Evolutionary conservation across 257 asterid genomes (phyloP).

Genomic region (Schizonepeta tenuifolia): DNA sequence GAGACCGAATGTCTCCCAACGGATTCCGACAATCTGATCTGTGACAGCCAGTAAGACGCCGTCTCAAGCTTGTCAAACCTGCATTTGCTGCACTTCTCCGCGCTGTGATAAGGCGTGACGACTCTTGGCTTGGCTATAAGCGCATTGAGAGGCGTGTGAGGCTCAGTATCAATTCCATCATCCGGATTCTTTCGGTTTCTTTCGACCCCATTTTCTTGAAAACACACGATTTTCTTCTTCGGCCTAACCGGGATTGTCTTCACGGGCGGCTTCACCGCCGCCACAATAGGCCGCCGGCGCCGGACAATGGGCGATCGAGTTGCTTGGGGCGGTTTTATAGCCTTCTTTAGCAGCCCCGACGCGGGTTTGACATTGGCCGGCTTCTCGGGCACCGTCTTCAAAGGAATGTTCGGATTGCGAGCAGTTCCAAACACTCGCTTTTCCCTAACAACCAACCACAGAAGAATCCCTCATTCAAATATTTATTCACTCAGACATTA

Average conservation of each 20-base stretch:
- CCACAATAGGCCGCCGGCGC: constrained; percentile 20
- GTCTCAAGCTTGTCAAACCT: constrained; percentile 73
- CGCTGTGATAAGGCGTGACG: constrained; percentile 63
- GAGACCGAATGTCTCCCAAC: constrained; percentile 69
- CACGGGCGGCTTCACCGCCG: constrained; percentile 36
- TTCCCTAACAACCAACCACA: constrained; percentile 43
- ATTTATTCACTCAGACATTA: constrained; percentile 3
- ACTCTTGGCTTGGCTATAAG: constrained; percentile 40
- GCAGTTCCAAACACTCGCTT: constrained; percentile 64
- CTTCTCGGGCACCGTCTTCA: constrained; percentile 42
- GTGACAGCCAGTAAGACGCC: constrained; percentile 74
- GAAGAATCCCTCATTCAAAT: background rate
- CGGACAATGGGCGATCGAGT: constrained; percentile 17
- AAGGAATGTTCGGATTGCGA: constrained; percentile 49
- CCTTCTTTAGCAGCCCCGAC: constrained; percentile 33
- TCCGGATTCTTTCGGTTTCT: constrained; percentile 5
- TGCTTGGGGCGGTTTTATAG: constrained; percentile 35
- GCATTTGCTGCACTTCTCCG: constrained; percentile 82
- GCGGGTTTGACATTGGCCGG: constrained; percentile 41
- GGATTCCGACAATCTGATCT: constrained; percentile 72
- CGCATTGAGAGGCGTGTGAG: constrained; percentile 49
- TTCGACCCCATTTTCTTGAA: constrained; percentile 33
- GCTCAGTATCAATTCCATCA: constrained; percentile 36
- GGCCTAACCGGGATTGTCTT: constrained; percentile 25
- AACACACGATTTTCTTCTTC: constrained; percentile 57